Evolutionary conservation across 116 monocot genomes (phyloP).

Genomic region (Dioscorea cayenensis): DNA sequence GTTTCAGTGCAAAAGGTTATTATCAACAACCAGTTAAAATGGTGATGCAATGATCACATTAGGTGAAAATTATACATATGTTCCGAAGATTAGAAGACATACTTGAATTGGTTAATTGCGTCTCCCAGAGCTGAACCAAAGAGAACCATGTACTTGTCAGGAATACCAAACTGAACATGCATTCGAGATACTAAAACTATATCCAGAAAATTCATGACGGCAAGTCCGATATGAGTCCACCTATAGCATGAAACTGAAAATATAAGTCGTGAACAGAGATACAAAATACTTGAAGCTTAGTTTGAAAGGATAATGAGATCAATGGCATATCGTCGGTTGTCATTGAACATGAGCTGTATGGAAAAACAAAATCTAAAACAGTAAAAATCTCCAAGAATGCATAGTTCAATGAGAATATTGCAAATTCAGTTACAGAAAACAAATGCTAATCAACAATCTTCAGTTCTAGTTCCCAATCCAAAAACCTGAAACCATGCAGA

Average conservation of each 20-base stretch:
- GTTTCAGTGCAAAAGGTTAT: not conserved
- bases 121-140: slow-evolving; percentile 65
- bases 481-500: too few relatives aligned
- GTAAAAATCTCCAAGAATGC: too few relatives aligned
- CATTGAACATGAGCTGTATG: too few relatives aligned
- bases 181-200: slow-evolving; percentile 40
- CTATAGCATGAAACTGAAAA: slow-evolving; percentile 24
- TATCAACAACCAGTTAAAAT: not conserved
- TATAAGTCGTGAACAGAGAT: not conserved
- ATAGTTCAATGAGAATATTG: too few relatives aligned
- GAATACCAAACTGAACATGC: slow-evolving; percentile 47
- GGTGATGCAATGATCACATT: too few relatives aligned
- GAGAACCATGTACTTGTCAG: slow-evolving; percentile 68
- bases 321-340: too few relatives aligned
- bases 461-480: too few relatives aligned
- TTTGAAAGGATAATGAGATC: too few relatives aligned
- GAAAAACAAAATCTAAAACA: too few relatives aligned
- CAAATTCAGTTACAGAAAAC: too few relatives aligned
- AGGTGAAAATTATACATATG: not conserved
- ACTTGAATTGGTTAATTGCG: slow-evolving; percentile 90
- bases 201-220: slow-evolving; percentile 41
- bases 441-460: too few relatives aligned
- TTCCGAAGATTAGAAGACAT: slow-evolving; percentile 10
- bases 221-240: slow-evolving; percentile 66
- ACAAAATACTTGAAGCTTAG: too few relatives aligned